Percentiles rank a stretch among this genome's conserved stretches.
Conservation (phyloP, 2,329 filamentous ascomycete species). For the Cucurbitaria berberidis region DNA sequence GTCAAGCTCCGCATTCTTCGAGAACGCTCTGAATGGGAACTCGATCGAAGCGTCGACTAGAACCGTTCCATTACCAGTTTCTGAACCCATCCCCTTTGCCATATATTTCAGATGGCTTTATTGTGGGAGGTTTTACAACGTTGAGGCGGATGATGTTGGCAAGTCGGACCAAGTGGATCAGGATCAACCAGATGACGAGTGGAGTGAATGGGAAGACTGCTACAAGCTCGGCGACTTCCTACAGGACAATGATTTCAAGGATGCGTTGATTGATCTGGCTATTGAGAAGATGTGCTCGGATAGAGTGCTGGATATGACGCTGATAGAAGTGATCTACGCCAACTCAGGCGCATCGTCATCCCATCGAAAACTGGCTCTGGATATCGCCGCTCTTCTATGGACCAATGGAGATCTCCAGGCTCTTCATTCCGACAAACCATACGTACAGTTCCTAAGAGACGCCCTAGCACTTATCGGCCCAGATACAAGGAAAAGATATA, state of each 20-base stretch:
- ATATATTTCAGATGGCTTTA: conserved; percentile 10
- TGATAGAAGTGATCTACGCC: background rate
- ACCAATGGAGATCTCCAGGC: no score
- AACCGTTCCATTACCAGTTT: background rate
- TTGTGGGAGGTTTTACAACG: background rate
- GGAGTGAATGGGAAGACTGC: background rate
- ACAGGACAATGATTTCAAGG: conserved; percentile 6
- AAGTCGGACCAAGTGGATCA: background rate
- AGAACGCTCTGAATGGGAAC: conserved; percentile 1
- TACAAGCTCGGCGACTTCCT: conserved; percentile 5
- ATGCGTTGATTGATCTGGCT: conserved; percentile 3
- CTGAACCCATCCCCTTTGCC: background rate
- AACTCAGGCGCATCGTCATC: background rate
- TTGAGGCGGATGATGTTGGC: background rate
- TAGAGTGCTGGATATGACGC: background rate
- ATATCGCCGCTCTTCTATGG: no score
- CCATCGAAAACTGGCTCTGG: background rate
- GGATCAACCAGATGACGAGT: background rate
- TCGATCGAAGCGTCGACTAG: background rate
- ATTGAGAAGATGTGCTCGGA: conserved; percentile 3
- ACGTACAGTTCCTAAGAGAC: no score
- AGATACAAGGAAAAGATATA: no score
- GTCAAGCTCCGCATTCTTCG: conserved; percentile 7
- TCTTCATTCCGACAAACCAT: no score
- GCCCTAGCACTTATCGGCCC: no score